A percentile compares a stretch with the other conserved stretches of the same genome.
Conservation (phyloP, 2,329 filamentous ascomycete species). For the Pleoardoris graminearum region DNA sequence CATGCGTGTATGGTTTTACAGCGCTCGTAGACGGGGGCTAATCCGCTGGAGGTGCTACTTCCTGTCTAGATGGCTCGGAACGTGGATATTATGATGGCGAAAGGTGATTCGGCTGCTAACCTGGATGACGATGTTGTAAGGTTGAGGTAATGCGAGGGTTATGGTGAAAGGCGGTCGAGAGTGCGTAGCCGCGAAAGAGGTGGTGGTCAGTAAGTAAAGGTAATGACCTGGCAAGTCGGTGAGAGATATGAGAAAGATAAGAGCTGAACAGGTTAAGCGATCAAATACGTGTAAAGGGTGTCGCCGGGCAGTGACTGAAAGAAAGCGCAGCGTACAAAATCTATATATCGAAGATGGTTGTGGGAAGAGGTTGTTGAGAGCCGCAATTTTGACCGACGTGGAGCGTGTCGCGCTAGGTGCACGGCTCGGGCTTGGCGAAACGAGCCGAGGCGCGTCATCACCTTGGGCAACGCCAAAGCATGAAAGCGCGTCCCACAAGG, state of each 20-base stretch:
- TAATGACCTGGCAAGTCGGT: background rate
- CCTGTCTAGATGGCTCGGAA: background rate
- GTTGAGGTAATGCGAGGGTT: background rate
- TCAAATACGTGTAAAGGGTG: background rate
- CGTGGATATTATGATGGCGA: background rate
- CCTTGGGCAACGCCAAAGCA: background rate
- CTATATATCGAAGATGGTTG: background rate
- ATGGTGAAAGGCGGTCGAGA: background rate
- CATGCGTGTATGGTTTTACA: background rate
- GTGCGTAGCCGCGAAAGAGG: background rate
- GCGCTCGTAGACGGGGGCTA: background rate
- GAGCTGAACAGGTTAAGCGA: background rate
- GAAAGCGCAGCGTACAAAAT: background rate
- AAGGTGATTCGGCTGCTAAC: too few relatives aligned
- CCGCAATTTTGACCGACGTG: background rate
- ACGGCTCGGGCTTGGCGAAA: background rate
- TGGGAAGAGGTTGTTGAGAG: slow-evolving; percentile 4
- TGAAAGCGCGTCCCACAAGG: background rate
- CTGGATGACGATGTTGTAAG: background rate
- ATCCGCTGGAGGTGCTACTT: background rate
- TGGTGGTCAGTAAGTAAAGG: background rate
- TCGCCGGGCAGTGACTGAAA: background rate
- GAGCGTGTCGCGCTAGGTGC: background rate
- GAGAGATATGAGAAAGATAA: background rate
- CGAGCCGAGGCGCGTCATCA: slow-evolving; percentile 7